Conservation (phyloP, 441 rosid genomes). For the Brassica hybrid region DNA sequence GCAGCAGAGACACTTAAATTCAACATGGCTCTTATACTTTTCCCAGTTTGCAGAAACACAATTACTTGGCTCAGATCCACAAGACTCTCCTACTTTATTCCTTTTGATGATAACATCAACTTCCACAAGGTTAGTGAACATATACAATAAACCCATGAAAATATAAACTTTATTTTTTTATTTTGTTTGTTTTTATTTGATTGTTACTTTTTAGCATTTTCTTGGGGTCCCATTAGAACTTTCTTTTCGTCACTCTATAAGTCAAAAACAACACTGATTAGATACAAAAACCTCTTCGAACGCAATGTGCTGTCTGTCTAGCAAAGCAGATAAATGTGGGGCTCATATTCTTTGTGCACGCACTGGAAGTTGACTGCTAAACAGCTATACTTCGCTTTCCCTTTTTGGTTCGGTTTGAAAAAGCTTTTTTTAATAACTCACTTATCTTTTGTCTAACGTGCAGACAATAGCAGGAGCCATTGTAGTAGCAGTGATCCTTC, state of each 20-base stretch:
- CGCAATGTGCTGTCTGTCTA: constrained; percentile 39
- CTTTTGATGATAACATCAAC: constrained; percentile 49
- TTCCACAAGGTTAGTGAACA: constrained; percentile 49
- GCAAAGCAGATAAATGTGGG: constrained; percentile 39
- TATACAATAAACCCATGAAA: not conserved
- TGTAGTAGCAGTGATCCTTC: constrained; percentile 44
- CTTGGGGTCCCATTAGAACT: constrained; percentile 33
- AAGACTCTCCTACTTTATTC: constrained; percentile 37
- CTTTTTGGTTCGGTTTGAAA: not conserved
- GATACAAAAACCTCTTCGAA: constrained; percentile 33
- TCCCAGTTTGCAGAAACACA: constrained; percentile 66
- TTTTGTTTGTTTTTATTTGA: constrained; percentile 1
- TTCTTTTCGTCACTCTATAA: constrained; percentile 36
- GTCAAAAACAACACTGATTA: constrained; percentile 30
- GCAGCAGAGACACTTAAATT: constrained; percentile 73
- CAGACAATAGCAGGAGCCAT: constrained; percentile 49
- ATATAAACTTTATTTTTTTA: not conserved
- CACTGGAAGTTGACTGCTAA: constrained; percentile 42
- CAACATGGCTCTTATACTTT: constrained; percentile 76
- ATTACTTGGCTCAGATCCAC: constrained; percentile 46
- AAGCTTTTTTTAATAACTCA: not conserved
- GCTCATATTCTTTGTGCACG: constrained; percentile 42
- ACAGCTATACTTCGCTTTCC: constrained; percentile 24
- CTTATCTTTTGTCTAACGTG: not conserved
- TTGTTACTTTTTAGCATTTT: constrained; percentile 10